Conservation (phyloP, 768 basidiomycete species). For the Arthromyces matolae region DNA sequence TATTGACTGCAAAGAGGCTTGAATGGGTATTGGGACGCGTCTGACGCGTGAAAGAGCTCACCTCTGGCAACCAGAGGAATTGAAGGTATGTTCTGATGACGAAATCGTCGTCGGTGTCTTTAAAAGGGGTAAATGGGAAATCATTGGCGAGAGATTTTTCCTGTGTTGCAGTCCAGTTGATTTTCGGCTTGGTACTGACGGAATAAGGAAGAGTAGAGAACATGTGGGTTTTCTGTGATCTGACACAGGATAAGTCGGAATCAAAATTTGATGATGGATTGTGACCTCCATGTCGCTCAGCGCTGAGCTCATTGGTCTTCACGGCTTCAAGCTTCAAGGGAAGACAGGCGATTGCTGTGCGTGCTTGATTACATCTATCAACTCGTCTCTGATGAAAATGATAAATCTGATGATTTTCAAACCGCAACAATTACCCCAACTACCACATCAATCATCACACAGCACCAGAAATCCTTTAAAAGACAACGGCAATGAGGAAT, state of each 20-base stretch:
- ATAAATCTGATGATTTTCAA: conserved; percentile 2
- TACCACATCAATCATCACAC: conserved; percentile 1
- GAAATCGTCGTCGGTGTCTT: conserved; percentile 53
- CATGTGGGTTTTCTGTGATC: background rate
- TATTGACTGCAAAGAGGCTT: conserved; percentile 47
- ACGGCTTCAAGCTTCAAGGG: too few relatives aligned
- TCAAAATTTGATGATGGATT: too few relatives aligned
- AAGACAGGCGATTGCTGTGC: too few relatives aligned
- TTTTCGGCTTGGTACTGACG: conserved; percentile 12
- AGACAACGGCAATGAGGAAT: background rate
- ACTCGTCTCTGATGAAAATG: too few relatives aligned
- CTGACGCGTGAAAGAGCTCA: conserved; percentile 23
- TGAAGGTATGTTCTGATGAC: conserved; percentile 67
- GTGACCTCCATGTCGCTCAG: too few relatives aligned
- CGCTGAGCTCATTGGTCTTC: too few relatives aligned
- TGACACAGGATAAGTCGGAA: background rate
- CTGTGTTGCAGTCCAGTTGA: conserved; percentile 54
- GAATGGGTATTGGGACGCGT: background rate
- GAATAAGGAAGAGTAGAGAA: conserved; percentile 14
- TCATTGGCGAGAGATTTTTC: conserved; percentile 55
- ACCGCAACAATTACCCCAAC: background rate
- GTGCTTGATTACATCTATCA: too few relatives aligned
- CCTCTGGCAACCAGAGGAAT: conserved; percentile 77
- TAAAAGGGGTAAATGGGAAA: conserved; percentile 47
- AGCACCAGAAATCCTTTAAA: background rate